These are phyloP conservation scores for Lipomyces sp. DNA, from an alignment of 805 yeast genomes.

Conservation along the genomic window DNA sequence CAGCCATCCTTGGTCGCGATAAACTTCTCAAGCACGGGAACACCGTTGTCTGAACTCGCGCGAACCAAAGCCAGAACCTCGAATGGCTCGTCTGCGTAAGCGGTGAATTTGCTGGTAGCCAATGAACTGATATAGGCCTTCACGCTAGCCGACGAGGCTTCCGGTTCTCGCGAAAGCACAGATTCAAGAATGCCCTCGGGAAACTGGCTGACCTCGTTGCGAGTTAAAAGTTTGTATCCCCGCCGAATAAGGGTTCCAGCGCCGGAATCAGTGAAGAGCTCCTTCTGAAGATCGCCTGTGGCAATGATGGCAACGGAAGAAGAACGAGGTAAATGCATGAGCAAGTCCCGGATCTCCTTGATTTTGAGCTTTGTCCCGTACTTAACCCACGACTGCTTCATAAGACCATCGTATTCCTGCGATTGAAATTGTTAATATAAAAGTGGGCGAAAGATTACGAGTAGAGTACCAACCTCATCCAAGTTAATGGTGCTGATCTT, in stretches of 20 bases:
- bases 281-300: conserved; percentile 92
- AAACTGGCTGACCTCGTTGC: conserved; percentile 67
- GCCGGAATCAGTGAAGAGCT: conserved; percentile 96
- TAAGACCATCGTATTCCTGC: conserved; percentile 74
- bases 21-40: conserved; percentile 79
- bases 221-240: conserved; percentile 77
- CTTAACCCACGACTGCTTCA: conserved; percentile 96
- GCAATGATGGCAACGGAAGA: conserved; percentile 97
- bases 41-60: conserved; percentile 42
- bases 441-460: not conserved
- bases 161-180: conserved; percentile 74
- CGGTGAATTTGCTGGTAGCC: conserved; percentile 59
- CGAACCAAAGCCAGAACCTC: conserved; percentile 88
- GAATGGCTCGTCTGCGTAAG: conserved; percentile 92
- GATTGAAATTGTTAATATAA: not conserved
- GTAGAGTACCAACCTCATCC: conserved; percentile 55
- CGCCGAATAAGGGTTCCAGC: conserved; percentile 98
- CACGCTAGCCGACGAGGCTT: conserved; percentile 67
- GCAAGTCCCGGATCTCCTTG: conserved; percentile 90
- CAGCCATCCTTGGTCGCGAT: conserved; percentile 87
- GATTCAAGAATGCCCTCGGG: conserved; percentile 62
- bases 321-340: conserved; percentile 91
- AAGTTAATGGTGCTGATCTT: conserved; percentile 85
- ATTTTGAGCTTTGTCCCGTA: conserved; percentile 97
- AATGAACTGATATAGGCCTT: conserved; percentile 77